Evolutionary conservation across 345 rosid genomes (phyloP).

Genomic region (Carallia pectinifolia): DNA sequence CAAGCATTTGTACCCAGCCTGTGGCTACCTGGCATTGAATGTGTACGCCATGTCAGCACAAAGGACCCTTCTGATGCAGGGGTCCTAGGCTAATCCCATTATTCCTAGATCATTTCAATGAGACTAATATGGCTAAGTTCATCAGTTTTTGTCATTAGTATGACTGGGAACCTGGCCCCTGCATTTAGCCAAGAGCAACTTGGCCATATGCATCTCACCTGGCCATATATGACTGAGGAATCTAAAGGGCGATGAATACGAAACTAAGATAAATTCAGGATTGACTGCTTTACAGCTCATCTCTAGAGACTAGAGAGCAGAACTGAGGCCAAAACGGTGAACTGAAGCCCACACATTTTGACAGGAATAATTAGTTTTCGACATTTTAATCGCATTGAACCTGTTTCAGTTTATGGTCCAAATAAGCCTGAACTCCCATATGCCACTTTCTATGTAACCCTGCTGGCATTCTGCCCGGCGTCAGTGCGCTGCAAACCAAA

Average conservation of each 20-base stretch:
- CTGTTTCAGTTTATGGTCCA: background rate
- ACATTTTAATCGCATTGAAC: no score
- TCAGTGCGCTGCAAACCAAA: slow-evolving; percentile 58
- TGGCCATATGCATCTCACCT: background rate
- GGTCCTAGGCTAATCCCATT: background rate
- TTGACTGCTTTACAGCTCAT: no score
- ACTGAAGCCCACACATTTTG: no score
- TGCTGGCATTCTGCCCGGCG: slow-evolving; percentile 29
- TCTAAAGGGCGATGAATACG: no score
- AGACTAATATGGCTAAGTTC: no score
- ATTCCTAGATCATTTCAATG: background rate
- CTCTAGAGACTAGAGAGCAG: no score
- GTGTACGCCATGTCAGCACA: background rate
- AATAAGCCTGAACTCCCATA: background rate
- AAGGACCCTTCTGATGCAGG: background rate
- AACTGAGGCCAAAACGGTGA: no score
- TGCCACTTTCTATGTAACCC: background rate
- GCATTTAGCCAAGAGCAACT: background rate
- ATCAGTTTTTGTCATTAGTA: no score
- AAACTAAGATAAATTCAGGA: no score
- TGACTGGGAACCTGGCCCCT: no score
- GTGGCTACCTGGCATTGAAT: background rate
- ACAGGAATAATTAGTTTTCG: no score
- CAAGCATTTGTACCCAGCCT: background rate
- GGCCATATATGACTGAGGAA: background rate